Percentiles rank a stretch among this genome's conserved stretches.
phyloP scores from a whole-genome alignment of 148 eudicot species.

The Spergularia bocconei region DNA sequence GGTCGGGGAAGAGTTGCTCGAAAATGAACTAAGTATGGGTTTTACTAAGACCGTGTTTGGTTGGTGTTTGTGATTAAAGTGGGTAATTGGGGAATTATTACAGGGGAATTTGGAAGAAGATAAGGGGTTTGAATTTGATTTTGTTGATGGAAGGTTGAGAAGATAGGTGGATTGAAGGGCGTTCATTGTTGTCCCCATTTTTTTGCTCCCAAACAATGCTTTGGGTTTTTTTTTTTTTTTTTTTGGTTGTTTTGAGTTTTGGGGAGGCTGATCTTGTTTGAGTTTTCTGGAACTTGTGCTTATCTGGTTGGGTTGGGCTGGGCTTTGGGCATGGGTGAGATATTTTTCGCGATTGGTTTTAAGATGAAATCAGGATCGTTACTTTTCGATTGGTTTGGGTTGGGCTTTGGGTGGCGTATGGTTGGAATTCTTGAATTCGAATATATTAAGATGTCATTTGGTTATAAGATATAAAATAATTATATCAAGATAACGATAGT shows the following conservation, averaged over 20 bases:
- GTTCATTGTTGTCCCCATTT: constrained; percentile 17
- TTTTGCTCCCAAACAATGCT: not conserved
- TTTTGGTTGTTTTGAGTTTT: not conserved
- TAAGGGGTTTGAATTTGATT: not conserved
- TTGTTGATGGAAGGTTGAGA: not conserved
- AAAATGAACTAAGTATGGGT: constrained; percentile 2
- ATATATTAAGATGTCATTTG: no score
- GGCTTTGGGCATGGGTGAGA: not conserved
- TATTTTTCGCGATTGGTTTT: no score
- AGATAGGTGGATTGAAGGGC: constrained; percentile 8
- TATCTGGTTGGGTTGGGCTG: not conserved
- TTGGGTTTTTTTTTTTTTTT: not conserved
- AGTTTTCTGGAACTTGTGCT: not conserved
- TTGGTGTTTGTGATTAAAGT: not conserved
- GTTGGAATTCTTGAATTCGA: no score
- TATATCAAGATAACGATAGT: no score
- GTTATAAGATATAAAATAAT: no score
- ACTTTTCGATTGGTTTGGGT: no score
- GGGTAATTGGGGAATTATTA: not conserved
- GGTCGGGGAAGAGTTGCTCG: not conserved
- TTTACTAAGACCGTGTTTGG: constrained; percentile 3
- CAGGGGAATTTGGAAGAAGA: not conserved
- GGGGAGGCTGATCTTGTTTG: not conserved
- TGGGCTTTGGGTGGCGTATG: no score
- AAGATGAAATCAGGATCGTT: no score